These are phyloP conservation scores for Brassica cretica DNA, from an alignment of 345 rosid genomes.

Conservation along the genomic window DNA sequence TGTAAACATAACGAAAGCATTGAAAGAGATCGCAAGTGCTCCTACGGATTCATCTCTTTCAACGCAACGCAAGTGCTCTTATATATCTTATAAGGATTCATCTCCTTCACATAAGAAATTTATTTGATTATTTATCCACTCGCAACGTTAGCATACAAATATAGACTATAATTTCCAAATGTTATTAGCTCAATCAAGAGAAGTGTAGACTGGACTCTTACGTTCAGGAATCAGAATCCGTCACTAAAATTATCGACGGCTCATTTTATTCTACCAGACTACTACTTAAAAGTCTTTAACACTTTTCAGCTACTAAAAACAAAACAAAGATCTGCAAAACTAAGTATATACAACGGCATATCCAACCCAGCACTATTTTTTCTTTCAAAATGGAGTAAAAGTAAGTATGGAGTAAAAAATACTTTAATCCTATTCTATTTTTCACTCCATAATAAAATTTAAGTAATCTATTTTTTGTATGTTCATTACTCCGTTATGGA, in stretches of 20 bases:
- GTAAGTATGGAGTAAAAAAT: too few relatives aligned
- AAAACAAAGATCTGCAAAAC: background rate
- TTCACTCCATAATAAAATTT: too few relatives aligned
- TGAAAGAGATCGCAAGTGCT: conserved; percentile 20
- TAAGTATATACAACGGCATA: background rate
- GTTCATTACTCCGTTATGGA: too few relatives aligned
- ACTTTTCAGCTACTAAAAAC: background rate
- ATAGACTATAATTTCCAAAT: too few relatives aligned
- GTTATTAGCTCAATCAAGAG: too few relatives aligned
- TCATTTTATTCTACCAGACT: background rate
- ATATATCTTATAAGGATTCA: background rate
- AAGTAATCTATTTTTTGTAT: too few relatives aligned
- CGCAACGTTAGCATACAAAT: too few relatives aligned
- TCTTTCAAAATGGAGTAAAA: too few relatives aligned
- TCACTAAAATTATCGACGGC: background rate
- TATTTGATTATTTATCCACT: background rate
- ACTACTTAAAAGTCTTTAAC: background rate
- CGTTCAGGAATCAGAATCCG: background rate
- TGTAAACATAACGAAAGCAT: background rate
- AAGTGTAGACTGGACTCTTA: background rate
- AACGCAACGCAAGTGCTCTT: conserved; percentile 13
- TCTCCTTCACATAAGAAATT: background rate
- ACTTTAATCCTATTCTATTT: too few relatives aligned
- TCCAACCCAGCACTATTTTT: too few relatives aligned
- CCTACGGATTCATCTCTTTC: conserved; percentile 22